Conservation (phyloP, 768 basidiomycete species). For the Lactifluus rugatus region DNA sequence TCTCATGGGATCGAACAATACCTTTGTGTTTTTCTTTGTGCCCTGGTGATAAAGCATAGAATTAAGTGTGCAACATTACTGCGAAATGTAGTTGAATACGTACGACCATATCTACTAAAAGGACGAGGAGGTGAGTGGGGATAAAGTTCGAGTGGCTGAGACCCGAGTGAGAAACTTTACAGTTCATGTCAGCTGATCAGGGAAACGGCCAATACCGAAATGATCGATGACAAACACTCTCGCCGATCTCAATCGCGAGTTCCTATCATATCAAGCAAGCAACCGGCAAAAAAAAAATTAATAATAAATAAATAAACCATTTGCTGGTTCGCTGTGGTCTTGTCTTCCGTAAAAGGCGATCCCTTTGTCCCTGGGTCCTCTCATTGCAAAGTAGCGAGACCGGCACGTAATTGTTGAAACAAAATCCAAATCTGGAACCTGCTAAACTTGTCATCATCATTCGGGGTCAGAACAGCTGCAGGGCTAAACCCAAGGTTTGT, state of each 20-base stretch:
- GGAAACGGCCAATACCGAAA: constrained; percentile 15
- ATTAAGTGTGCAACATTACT: neutral
- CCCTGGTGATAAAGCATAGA: neutral
- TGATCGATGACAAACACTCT: neutral
- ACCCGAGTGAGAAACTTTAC: constrained; percentile 21
- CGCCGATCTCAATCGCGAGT: too few relatives aligned
- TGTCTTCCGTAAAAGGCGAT: constrained; percentile 21
- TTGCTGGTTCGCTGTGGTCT: constrained; percentile 12
- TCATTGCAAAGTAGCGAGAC: neutral
- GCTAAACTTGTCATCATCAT: neutral
- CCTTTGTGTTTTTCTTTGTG: constrained; percentile 18
- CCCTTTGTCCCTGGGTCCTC: constrained; percentile 22
- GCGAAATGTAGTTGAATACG: constrained; percentile 22
- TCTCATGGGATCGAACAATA: neutral
- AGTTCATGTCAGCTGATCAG: constrained; percentile 32
- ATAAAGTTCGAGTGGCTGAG: constrained; percentile 52
- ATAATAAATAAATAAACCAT: too few relatives aligned
- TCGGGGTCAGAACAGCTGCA: too few relatives aligned
- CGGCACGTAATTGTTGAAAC: neutral
- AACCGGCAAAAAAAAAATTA: too few relatives aligned
- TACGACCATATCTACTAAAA: constrained; percentile 48
- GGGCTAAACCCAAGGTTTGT: too few relatives aligned
- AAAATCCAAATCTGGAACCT: neutral
- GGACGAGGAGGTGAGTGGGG: constrained; percentile 18
- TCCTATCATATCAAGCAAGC: too few relatives aligned